Base-by-base conservation (phyloP, 2,329 filamentous ascomycete genomes). In the Torrubiellomyces zombiae region DNA sequence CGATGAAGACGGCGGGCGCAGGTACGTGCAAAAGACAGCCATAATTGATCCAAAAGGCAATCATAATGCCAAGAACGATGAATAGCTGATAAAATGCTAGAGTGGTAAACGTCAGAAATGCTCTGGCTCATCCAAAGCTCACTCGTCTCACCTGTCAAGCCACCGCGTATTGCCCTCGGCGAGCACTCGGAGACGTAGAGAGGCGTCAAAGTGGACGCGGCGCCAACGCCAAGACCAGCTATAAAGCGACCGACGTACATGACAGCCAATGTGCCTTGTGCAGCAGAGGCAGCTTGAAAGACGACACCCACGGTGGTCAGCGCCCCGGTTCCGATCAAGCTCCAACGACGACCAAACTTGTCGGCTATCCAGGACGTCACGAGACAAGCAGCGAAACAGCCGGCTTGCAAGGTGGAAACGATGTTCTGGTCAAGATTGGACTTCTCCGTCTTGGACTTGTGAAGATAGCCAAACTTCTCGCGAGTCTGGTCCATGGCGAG, bases 361-460 rank as follows among this genome's bases (percentile, higher is more conserved):
- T 71, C 66, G 5, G 65, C 56, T 21, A 63, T 38, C 52, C 56
- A 67, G 17, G 56, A 58, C 6, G 63, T 61, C 27, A 65, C 32
- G 32, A 78, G 56, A 30, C 69, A 69, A 18, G 72, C 71, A 26
- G 65, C 55, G 44, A 78, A 77, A 32, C 69, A 75, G 25, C 74
- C 74, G 20, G 64, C 72, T 47, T 79, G 73, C 7, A 79, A 59
- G 1, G 67, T 74, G n/a, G 71, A 75, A 15, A 77, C 75, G 29
- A 80, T 58, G 32, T 76, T 77, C 34, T 73, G 67, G 23, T 62
- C 63, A 23, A 75, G 51, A 35, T 70, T 60, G 16, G 63, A 62
- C 35, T 45, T 48, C 17, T 39, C 38, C n/a, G 35, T 26, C 9
- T 35, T 27, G 5, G 37, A 34, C 22, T 32, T 34, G 31, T 40